A percentile compares a stretch with the other conserved stretches of the same genome.
Evolutionary conservation across 2,329 filamentous ascomycete genomes (phyloP).

Genomic region (Microdochium nivale): DNA sequence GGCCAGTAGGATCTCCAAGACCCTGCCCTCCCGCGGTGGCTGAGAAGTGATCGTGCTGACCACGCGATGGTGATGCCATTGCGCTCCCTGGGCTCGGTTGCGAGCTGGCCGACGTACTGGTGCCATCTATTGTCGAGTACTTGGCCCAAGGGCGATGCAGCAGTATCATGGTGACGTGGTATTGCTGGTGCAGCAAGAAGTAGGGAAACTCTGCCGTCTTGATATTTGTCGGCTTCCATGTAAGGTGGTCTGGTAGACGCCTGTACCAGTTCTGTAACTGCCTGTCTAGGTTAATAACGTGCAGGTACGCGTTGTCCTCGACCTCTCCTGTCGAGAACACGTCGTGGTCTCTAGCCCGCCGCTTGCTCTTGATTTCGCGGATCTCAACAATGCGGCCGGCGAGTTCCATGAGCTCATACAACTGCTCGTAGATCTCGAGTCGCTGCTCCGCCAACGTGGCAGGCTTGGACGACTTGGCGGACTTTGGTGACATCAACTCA

Average conservation of each 20-base stretch:
- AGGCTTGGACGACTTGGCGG: conserved; percentile 20
- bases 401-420: conserved; percentile 47
- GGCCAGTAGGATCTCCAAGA: conserved; percentile 22
- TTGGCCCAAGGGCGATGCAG: conserved; percentile 44
- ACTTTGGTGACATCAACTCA: conserved; percentile 26
- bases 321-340: conserved; percentile 18
- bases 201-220: conserved; percentile 40
- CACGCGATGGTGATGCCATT: conserved; percentile 4
- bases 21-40: conserved; percentile 11
- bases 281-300: conserved; percentile 40
- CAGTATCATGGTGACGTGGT: conserved; percentile 42
- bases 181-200: conserved; percentile 47
- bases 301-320: conserved; percentile 38
- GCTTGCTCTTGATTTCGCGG: conserved; percentile 23
- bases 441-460: conserved; percentile 16
- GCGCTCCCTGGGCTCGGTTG: conserved; percentile 21
- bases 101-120: conserved; percentile 18
- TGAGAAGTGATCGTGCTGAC: not conserved
- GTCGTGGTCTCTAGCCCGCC: conserved; percentile 19
- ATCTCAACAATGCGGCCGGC: conserved; percentile 42
- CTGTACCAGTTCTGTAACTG: conserved; percentile 47
- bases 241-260: conserved; percentile 36
- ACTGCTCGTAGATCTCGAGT: conserved; percentile 37
- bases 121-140: conserved; percentile 31
- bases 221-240: conserved; percentile 41